Percentiles rank a stretch among this genome's conserved stretches.
phyloP scores from a whole-genome alignment of 345 rosid species.

The Melaleuca quinquenervia region DNA sequence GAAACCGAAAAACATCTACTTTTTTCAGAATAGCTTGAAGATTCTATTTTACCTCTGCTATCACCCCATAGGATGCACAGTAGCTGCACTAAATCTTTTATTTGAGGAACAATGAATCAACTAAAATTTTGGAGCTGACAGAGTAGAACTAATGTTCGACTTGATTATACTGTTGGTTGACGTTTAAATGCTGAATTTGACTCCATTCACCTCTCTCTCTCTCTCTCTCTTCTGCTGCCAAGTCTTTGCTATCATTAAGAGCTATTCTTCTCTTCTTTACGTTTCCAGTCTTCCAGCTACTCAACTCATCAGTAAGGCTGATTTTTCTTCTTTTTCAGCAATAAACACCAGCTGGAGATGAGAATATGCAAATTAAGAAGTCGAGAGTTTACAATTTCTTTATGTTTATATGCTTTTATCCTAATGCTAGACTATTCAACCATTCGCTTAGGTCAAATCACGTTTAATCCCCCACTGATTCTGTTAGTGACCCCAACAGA shows the following conservation, averaged over 20 bases:
- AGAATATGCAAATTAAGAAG: background rate
- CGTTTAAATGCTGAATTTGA: background rate
- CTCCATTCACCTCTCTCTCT: background rate
- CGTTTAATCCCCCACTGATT: background rate
- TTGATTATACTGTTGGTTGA: background rate
- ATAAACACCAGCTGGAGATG: background rate
- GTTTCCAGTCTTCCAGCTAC: background rate
- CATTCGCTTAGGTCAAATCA: background rate
- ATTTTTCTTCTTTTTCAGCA: no score
- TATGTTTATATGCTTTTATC: background rate
- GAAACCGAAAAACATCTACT: background rate
- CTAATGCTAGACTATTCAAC: background rate
- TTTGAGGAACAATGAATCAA: background rate
- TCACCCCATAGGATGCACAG: background rate
- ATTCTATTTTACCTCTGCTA: background rate
- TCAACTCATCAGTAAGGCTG: background rate
- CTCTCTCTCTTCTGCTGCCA: background rate
- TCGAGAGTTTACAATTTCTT: background rate
- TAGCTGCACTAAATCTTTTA: background rate
- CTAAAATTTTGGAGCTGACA: background rate
- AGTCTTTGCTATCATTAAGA: background rate
- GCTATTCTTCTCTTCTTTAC: background rate
- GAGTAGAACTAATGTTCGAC: background rate
- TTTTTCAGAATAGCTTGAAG: background rate
- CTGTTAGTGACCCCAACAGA: background rate